Percentiles rank a stretch among this genome's conserved stretches.
Conservation (phyloP, 2,329 filamentous ascomycete species). For the Ustilaginoidea virens region DNA sequence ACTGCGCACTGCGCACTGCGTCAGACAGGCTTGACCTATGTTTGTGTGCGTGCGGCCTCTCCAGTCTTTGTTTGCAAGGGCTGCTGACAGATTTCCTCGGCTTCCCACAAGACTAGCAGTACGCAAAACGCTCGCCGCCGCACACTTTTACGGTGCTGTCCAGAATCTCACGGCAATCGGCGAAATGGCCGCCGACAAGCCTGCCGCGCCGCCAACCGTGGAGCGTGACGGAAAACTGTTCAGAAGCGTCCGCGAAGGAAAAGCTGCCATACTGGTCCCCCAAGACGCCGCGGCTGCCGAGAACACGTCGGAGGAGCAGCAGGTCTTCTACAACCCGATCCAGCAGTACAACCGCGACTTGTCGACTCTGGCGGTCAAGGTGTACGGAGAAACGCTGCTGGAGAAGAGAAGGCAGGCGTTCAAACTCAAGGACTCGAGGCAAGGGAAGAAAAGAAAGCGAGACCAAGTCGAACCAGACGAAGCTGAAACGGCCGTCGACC, state of each 20-base stretch:
- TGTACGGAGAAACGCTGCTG: conserved; percentile 57
- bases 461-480: conserved; percentile 12
- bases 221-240: conserved; percentile 31
- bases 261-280: conserved; percentile 40
- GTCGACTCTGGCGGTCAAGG: conserved; percentile 81
- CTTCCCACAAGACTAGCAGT: too few species aligned
- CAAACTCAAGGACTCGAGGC: conserved; percentile 21
- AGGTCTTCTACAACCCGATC: conserved; percentile 98
- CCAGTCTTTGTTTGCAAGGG: too few species aligned
- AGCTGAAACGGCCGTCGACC: conserved; percentile 2
- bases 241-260: conserved; percentile 37
- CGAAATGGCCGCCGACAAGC: too few species aligned
- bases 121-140: too few species aligned
- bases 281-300: conserved; percentile 26
- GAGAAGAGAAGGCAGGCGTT: conserved; percentile 27
- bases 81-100: too few species aligned
- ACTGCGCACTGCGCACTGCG: too few species aligned
- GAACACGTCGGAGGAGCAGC: conserved; percentile 46
- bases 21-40: too few species aligned
- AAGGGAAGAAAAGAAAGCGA: conserved; percentile 32
- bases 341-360: conserved; percentile 98
- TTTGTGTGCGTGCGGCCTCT: too few species aligned
- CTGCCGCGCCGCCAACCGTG: conserved; percentile 12
- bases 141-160: too few species aligned
- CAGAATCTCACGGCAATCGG: too few species aligned